phyloP scores from a whole-genome alignment of 257 asterid species.

The Capsicum rhomboideum region DNA sequence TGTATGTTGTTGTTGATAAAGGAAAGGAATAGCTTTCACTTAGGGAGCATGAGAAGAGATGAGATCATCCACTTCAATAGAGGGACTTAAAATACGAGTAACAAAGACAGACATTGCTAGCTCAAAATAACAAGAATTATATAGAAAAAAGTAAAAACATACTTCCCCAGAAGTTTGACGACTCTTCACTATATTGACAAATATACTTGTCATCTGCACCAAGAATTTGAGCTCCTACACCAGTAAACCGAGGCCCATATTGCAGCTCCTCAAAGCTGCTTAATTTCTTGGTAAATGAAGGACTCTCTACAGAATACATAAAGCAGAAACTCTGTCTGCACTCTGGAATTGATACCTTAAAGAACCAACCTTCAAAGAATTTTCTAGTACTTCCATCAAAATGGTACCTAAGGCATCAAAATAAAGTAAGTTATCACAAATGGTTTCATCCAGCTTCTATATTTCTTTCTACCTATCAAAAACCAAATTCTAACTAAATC shows the following conservation, averaged over 20 bases:
- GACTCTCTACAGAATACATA: conserved; percentile 91
- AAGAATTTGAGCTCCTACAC: conserved; percentile 95
- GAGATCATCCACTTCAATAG: background rate
- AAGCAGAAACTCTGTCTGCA: conserved; percentile 95
- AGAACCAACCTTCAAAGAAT: conserved; percentile 97
- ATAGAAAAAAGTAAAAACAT: conserved; percentile 12
- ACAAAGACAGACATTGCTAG: background rate
- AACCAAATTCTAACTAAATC: background rate
- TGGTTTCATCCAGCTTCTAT: too few relatives aligned
- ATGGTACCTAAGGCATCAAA: conserved; percentile 56
- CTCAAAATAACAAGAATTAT: background rate
- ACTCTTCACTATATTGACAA: conserved; percentile 70
- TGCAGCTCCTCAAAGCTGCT: conserved; percentile 50
- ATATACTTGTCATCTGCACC: conserved; percentile 95
- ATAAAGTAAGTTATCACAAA: background rate
- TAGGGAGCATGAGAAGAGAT: background rate
- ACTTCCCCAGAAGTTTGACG: conserved; percentile 92
- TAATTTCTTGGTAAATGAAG: conserved; percentile 60
- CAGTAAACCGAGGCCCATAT: conserved; percentile 75
- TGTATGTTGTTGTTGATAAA: background rate
- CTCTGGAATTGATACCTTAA: conserved; percentile 93
- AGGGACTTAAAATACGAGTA: background rate
- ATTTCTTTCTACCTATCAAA: too few relatives aligned
- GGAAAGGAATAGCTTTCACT: background rate
- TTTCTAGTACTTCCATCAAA: conserved; percentile 81